These are phyloP conservation scores for Cyberlindnera maclurae DNA, from an alignment of 805 yeast species.

Conservation along the genomic window DNA sequence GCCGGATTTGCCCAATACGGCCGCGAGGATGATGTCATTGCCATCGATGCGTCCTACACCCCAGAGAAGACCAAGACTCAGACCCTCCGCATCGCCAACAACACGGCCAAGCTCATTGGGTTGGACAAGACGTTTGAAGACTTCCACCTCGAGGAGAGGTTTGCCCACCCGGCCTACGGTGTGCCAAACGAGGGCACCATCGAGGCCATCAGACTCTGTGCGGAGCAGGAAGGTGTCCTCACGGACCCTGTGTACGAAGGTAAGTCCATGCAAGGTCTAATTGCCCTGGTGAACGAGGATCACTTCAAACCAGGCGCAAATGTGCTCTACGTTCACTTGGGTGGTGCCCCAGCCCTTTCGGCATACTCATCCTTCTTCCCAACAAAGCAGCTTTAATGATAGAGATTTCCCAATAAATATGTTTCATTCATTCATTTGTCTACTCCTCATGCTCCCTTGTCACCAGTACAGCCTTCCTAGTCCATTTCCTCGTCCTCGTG, in stretches of 20 bases:
- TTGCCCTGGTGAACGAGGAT: conserved; percentile 10
- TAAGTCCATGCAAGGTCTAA: conserved; percentile 15
- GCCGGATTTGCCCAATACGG: conserved; percentile 15
- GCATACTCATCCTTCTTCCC: conserved; percentile 17
- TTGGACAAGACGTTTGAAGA: conserved; percentile 11
- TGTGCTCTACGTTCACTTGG: conserved; percentile 14
- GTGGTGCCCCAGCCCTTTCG: conserved; percentile 15
- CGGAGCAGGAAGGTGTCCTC: conserved; percentile 13
- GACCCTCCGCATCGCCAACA: conserved; percentile 14
- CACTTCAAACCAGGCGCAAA: conserved; percentile 10
- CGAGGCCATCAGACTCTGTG: conserved; percentile 16
- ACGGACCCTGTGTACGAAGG: conserved; percentile 16
- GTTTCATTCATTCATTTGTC: background rate
- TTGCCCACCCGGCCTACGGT: conserved; percentile 15
- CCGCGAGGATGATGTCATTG: conserved; percentile 13
- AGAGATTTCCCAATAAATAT: background rate
- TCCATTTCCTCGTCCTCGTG: conserved; percentile 48
- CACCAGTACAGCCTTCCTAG: conserved; percentile 34
- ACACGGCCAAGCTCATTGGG: conserved; percentile 15
- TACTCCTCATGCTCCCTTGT: conserved; percentile 2
- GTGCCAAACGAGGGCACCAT: conserved; percentile 15
- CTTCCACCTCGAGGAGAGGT: conserved; percentile 11
- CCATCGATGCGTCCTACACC: conserved; percentile 15
- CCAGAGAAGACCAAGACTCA: conserved; percentile 14
- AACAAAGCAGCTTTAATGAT: conserved; percentile 7